These are phyloP conservation scores for Penicillium griseofulvum DNA, from an alignment of 2,329 filamentous ascomycete genomes.

Conservation along the genomic window DNA sequence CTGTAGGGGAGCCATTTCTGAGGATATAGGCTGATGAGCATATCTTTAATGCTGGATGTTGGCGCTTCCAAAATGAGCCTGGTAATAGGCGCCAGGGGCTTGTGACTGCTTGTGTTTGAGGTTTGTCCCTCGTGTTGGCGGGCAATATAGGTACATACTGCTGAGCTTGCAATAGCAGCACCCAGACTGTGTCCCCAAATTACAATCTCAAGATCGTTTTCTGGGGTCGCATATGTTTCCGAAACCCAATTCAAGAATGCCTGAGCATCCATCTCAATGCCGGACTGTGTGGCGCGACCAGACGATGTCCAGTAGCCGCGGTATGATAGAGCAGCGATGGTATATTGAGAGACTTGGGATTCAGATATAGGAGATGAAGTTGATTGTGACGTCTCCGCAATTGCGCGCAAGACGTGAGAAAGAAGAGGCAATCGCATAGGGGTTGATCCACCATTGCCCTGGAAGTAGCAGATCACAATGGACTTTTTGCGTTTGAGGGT, in stretches of 20 bases:
- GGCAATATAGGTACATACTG: constrained; percentile 49
- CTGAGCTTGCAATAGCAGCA: constrained; percentile 65
- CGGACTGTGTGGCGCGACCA: constrained; percentile 67
- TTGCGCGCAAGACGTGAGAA: constrained; percentile 43
- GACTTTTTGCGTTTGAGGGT: constrained; percentile 3
- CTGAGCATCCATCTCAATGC: constrained; percentile 66
- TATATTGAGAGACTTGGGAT: constrained; percentile 24
- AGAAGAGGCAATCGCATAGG: constrained; percentile 42
- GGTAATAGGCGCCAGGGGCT: constrained; percentile 26
- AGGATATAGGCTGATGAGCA: constrained; percentile 71
- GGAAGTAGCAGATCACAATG: constrained; percentile 34
- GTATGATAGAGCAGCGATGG: constrained; percentile 54
- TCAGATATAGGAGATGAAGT: not conserved
- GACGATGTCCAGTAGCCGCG: constrained; percentile 76
- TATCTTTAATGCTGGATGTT: constrained; percentile 67
- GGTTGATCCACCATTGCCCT: constrained; percentile 34
- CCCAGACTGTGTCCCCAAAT: constrained; percentile 80
- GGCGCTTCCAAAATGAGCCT: constrained; percentile 71
- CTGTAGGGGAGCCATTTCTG: constrained; percentile 77
- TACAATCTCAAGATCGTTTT: constrained; percentile 44
- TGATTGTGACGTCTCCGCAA: constrained; percentile 7
- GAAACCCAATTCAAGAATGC: constrained; percentile 64
- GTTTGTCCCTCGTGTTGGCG: not conserved
- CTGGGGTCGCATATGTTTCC: constrained; percentile 33
- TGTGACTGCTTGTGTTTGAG: not conserved